Conservation (phyloP, 2,329 filamentous ascomycete genomes). For the Cercospora sp. region DNA sequence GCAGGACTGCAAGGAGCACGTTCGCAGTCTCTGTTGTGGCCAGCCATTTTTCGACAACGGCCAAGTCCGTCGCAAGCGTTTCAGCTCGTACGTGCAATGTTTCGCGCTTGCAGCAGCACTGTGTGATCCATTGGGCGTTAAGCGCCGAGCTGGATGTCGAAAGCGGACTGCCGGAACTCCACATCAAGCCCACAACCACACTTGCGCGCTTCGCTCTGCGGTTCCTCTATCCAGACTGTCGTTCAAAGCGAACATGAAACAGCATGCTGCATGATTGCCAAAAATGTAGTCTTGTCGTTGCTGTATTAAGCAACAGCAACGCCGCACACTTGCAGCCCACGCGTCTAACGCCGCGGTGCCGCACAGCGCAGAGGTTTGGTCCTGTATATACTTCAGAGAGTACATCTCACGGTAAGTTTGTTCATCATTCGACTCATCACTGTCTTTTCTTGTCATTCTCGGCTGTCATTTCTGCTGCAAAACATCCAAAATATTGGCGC, state of each 20-base stretch:
- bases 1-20: background rate
- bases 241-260: conserved; percentile 7
- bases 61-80: background rate
- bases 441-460: background rate
- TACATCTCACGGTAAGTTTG: background rate
- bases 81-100: background rate
- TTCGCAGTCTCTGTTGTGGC: background rate
- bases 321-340: conserved; percentile 9
- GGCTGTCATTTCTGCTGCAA: background rate
- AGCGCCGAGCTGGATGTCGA: conserved; percentile 1
- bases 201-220: conserved; percentile 6
- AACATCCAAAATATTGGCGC: background rate
- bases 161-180: background rate
- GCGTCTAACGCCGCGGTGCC: background rate
- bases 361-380: background rate
- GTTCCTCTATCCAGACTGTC: background rate
- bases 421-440: background rate
- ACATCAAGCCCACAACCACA: background rate
- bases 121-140: background rate
- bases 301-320: conserved; percentile 14
- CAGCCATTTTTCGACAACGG: background rate
- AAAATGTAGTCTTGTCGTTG: conserved; percentile 1
- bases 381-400: background rate
- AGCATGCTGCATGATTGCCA: background rate
- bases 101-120: background rate